A percentile compares a stretch with the other conserved stretches of the same genome.
These are phyloP conservation scores for Mortierella sp. DNA, from an alignment of 371 early-diverging fungal species.

Conservation along the genomic window DNA sequence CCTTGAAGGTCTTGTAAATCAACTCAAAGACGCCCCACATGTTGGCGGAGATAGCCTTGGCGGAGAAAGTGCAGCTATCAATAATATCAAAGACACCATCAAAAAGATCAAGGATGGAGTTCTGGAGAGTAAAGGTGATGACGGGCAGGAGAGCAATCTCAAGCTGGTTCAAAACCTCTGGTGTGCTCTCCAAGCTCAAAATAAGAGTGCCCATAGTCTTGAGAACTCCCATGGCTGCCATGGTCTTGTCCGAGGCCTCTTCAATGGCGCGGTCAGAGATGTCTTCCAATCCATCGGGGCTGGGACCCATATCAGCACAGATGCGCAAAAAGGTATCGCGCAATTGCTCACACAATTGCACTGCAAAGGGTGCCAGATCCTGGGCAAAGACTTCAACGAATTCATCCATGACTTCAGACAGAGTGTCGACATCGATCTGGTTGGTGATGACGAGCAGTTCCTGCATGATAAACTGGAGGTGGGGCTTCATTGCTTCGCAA, in stretches of 20 bases:
- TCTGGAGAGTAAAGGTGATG: constrained; percentile 79
- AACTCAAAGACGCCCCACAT: constrained; percentile 90
- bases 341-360: constrained; percentile 88
- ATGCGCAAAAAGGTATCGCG: constrained; percentile 88
- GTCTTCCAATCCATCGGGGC: constrained; percentile 45
- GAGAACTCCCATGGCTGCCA: constrained; percentile 92
- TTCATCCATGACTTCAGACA: constrained; percentile 88
- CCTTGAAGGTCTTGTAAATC: constrained; percentile 82
- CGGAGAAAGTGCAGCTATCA: constrained; percentile 85
- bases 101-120: constrained; percentile 77
- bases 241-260: constrained; percentile 83
- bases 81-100: constrained; percentile 92
- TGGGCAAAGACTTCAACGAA: constrained; percentile 91
- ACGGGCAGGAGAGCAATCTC: constrained; percentile 83
- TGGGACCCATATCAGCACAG: constrained; percentile 69
- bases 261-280: constrained; percentile 61
- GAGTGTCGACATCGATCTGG: constrained; percentile 91
- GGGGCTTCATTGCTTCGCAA: constrained; percentile 80
- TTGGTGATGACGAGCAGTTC: constrained; percentile 86
- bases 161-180: constrained; percentile 75
- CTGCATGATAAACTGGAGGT: constrained; percentile 88
- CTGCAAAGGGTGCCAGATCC: constrained; percentile 92
- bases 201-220: constrained; percentile 92
- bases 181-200: constrained; percentile 76
- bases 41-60: constrained; percentile 83